phyloP scores from a whole-genome alignment of 2,329 filamentous ascomycete genomes.

The Zymoseptoria passerinii region DNA sequence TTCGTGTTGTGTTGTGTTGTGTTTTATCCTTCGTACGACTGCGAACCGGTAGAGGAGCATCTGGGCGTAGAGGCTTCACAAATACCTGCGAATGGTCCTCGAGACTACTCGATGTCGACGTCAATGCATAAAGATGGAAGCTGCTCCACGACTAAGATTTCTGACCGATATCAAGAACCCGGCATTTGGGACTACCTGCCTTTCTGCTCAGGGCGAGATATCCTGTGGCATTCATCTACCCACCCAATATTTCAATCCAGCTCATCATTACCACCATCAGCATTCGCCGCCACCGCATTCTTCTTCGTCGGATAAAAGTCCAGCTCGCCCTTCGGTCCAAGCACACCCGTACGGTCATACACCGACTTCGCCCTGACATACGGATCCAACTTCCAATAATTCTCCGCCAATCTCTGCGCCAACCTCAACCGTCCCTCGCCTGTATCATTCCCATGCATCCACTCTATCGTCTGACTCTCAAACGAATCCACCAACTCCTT shows the following conservation, averaged over 20 bases:
- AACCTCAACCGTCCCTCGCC: slow-evolving; percentile 24
- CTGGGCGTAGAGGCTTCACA: background rate
- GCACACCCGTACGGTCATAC: slow-evolving; percentile 73
- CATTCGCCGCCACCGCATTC: background rate
- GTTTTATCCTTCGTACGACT: too few species aligned
- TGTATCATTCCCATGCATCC: slow-evolving; percentile 53
- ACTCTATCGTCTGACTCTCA: slow-evolving; percentile 64
- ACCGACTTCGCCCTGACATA: slow-evolving; percentile 74
- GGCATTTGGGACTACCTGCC: background rate
- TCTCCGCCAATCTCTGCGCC: slow-evolving; percentile 50
- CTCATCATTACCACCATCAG: background rate
- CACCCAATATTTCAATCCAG: background rate
- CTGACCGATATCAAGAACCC: background rate
- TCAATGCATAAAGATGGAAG: background rate
- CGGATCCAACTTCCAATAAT: slow-evolving; percentile 87
- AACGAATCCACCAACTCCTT: slow-evolving; percentile 61
- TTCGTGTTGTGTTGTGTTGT: too few species aligned
- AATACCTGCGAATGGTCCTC: background rate
- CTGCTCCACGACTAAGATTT: background rate
- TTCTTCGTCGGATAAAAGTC: slow-evolving; percentile 54
- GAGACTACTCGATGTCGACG: background rate
- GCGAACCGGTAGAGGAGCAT: background rate
- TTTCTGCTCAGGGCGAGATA: background rate
- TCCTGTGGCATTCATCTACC: background rate
- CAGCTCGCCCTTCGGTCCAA: slow-evolving; percentile 58